Conservation (phyloP, 371 early-diverging fungal genomes). For the Funneliformis caledonium region DNA sequence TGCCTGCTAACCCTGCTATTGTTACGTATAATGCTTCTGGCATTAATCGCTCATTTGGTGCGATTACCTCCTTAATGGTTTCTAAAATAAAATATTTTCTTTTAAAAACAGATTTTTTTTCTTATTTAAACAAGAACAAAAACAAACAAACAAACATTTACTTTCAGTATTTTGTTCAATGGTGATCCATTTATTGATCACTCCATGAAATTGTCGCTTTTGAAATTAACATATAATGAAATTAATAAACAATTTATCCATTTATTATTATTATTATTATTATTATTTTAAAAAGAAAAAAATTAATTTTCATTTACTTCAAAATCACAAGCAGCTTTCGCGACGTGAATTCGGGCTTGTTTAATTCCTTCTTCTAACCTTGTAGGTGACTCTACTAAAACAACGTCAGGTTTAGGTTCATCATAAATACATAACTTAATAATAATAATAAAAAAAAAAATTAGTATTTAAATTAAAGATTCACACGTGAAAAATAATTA, state of each 20-base stretch:
- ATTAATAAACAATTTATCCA: not conserved
- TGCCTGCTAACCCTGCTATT: conserved; percentile 34
- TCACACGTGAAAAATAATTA: not conserved
- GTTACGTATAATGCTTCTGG: conserved; percentile 31
- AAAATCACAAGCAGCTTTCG: not conserved
- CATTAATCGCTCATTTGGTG: conserved; percentile 36
- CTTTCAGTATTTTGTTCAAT: conserved; percentile 37
- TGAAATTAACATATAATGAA: not conserved
- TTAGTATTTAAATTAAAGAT: not conserved
- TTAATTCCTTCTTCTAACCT: conserved; percentile 22
- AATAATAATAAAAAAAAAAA: not conserved
- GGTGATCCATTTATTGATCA: conserved; percentile 15
- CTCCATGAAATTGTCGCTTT: not conserved
- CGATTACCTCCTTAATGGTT: conserved; percentile 26
- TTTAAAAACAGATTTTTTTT: not conserved
- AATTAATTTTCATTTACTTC: not conserved
- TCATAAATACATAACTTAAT: conserved; percentile 34
- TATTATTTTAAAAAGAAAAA: not conserved
- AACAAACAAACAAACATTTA: not conserved
- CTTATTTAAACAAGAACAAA: not conserved
- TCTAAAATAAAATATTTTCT: not conserved
- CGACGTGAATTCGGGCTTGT: conserved; percentile 16
- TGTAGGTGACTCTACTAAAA: conserved; percentile 29
- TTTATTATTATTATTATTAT: not conserved
- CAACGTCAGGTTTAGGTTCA: conserved; percentile 36